These are phyloP conservation scores for Plasmopara muralis DNA, from an alignment of 352 stramenopile species.

Conservation along the genomic window DNA sequence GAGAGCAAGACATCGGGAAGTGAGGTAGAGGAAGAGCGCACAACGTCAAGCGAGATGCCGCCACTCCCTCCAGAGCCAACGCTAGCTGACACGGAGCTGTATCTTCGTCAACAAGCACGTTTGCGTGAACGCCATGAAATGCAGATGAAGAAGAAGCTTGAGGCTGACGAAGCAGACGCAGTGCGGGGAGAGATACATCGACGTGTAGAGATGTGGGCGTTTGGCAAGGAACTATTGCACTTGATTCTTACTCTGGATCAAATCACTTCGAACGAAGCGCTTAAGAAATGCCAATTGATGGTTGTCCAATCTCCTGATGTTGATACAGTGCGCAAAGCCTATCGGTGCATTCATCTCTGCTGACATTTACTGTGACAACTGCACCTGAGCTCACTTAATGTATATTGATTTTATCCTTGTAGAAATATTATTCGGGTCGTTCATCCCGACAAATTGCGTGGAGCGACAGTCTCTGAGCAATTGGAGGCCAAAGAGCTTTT, in stretches of 20 bases:
- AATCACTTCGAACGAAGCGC: slow-evolving; percentile 60
- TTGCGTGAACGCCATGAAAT: slow-evolving; percentile 75
- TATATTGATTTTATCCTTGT: background rate
- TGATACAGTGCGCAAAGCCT: slow-evolving; percentile 77
- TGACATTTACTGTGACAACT: background rate
- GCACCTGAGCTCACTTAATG: background rate
- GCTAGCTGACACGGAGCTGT: slow-evolving; percentile 64
- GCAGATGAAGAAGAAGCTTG: slow-evolving; percentile 73
- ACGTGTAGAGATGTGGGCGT: slow-evolving; percentile 77
- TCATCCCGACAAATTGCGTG: slow-evolving; percentile 81
- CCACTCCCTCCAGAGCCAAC: slow-evolving; percentile 68
- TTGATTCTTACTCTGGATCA: slow-evolving; percentile 84
- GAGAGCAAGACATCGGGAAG: slow-evolving; percentile 56
- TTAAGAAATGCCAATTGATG: slow-evolving; percentile 70
- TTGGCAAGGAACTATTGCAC: slow-evolving; percentile 73
- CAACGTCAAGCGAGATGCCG: slow-evolving; percentile 24
- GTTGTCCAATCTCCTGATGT: slow-evolving; percentile 75
- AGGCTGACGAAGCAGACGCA: slow-evolving; percentile 73
- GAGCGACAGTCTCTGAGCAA: slow-evolving; percentile 67
- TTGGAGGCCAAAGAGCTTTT: slow-evolving; percentile 83
- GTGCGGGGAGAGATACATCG: slow-evolving; percentile 72
- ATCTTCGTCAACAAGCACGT: slow-evolving; percentile 74
- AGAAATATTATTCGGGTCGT: slow-evolving; percentile 85
- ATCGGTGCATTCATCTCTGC: slow-evolving; percentile 38
- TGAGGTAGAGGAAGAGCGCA: slow-evolving; percentile 34